These are phyloP conservation scores for Chalaropsis thielavioides DNA, from an alignment of 2,329 filamentous ascomycete genomes.

Conservation along the genomic window DNA sequence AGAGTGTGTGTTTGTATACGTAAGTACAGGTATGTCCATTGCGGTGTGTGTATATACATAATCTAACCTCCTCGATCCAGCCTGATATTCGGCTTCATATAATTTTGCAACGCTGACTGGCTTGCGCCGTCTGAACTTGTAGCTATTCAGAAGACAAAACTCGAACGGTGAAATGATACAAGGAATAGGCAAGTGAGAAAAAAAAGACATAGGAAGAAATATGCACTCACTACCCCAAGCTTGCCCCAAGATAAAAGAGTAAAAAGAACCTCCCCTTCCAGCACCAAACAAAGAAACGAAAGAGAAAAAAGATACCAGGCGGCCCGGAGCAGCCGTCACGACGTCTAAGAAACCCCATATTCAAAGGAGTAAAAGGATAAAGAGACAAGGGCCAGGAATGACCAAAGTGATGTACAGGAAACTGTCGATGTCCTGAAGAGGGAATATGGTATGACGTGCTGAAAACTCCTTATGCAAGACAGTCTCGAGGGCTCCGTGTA, in stretches of 20 bases:
- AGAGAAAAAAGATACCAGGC: not conserved
- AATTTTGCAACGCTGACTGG: not conserved
- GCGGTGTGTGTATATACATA: constrained; percentile 4
- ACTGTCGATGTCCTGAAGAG: not conserved
- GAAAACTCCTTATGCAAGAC: not conserved
- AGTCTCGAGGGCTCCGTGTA: not conserved
- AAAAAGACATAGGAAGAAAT: not conserved
- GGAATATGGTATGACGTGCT: not conserved
- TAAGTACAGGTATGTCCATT: constrained; percentile 3
- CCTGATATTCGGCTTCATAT: not conserved
- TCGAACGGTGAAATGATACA: not conserved
- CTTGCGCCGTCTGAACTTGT: not conserved
- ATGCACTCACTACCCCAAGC: not conserved
- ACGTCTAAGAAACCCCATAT: not conserved
- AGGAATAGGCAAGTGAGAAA: not conserved
- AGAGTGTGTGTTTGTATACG: not conserved
- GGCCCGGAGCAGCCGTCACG: not conserved
- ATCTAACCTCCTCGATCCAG: not conserved
- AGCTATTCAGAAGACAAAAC: not conserved
- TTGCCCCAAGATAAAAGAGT: not conserved
- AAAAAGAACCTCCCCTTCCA: not conserved
- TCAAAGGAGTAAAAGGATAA: not conserved
- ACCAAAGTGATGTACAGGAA: not conserved
- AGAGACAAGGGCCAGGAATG: not conserved
- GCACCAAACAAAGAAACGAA: not conserved